Base-by-base conservation (phyloP, 2,329 filamentous ascomycete genomes). In the Hypoxylon sp. region DNA sequence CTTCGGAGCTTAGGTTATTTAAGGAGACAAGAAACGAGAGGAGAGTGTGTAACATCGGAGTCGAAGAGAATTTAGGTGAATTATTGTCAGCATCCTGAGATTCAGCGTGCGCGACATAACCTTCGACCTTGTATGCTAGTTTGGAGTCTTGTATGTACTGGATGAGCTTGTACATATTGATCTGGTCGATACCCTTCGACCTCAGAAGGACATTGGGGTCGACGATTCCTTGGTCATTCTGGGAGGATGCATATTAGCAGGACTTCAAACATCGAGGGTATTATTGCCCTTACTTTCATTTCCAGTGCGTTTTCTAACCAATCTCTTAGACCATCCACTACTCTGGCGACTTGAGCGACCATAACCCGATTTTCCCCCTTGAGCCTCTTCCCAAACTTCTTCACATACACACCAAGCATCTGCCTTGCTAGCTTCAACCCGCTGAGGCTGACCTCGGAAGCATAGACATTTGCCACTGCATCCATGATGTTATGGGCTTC, bases 401-500 rank as follows among this genome's bases (percentile, higher is more conserved):
- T 91, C 4, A 97, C 89, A 74, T 99, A 99, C 0, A 90, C 84
- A 0, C 90, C 91, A 1, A 99, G 84, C 81, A 97, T 94, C 54
- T 86, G 85, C 59, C 93, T 88, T 2, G 92, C 93, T 65, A 87
- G 86, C 55, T 88, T 88, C 17, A 98, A 83, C 69, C 98, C 94
- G 27, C 83, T 83, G 3, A 97, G 82, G 2, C 88, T 89, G 20
- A 98, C 86, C 37, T 92, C 89, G 0, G 93, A 89, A 0, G 95
- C 95, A 78, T 98, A 90, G 35, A 97, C 96, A 50, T 90, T 91
- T 14, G 93, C 89, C 50, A 99, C 93, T 0, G 95, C 94, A 78
- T 98, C 95, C 91, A 98, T 97, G 58, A 99, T 88, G 77, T 99
- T 99, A 78, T 99, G 96, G 0, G 96, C 96, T 82, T 99, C 96